Conservation (phyloP, 75 land plant genomes). For the Selaginella moellendorffii region DNA sequence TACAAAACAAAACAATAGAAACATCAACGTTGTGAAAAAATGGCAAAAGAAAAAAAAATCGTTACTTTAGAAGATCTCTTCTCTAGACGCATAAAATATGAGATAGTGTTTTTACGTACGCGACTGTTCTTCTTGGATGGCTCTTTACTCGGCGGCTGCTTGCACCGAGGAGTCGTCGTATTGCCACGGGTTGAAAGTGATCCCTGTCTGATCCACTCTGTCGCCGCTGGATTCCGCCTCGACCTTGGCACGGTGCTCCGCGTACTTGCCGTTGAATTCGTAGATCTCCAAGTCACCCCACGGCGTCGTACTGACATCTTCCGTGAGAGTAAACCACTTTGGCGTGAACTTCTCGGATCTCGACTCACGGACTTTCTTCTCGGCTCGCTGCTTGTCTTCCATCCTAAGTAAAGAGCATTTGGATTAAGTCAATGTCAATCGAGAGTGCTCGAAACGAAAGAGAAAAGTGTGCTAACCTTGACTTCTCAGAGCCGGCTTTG, state of each 20-base stretch:
- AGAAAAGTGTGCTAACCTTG: slow-evolving; percentile 53
- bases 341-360: slow-evolving; percentile 51
- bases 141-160: too few species aligned
- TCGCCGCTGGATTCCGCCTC: slow-evolving; percentile 18
- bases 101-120: too few species aligned
- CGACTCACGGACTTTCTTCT: slow-evolving; percentile 63
- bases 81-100: too few species aligned
- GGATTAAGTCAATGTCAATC: too few species aligned
- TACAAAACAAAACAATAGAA: too few species aligned
- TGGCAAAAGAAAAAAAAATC: too few species aligned
- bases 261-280: slow-evolving; percentile 79
- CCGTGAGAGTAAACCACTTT: slow-evolving; percentile 72
- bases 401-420: slow-evolving; percentile 31
- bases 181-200: slow-evolving; percentile 91
- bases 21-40: too few species aligned
- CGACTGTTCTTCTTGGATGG: too few species aligned
- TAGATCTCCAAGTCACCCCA: slow-evolving; percentile 98
- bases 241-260: slow-evolving; percentile 39
- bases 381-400: slow-evolving; percentile 93
- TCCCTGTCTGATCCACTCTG: slow-evolving; percentile 27
- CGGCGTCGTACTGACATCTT: slow-evolving; percentile 66
- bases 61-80: too few species aligned
- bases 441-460: too few species aligned
- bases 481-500: slow-evolving; percentile 81
- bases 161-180: too few species aligned